Evolutionary conservation across 352 stramenopile genomes (phyloP).

Genomic region (Phytophthora hybrid): DNA sequence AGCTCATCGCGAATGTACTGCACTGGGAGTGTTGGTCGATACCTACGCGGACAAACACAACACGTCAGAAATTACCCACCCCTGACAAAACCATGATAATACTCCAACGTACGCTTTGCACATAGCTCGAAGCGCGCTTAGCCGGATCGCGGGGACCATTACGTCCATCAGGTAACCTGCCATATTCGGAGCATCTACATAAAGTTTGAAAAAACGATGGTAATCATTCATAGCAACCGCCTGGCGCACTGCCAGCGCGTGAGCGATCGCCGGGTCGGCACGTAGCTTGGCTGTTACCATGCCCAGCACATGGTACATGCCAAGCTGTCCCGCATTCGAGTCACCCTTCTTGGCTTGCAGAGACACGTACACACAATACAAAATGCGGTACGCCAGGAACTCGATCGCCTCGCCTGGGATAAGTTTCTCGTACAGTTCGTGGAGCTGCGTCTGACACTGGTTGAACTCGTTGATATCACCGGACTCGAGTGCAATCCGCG

Average conservation of each 20-base stretch:
- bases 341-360: conserved; percentile 89
- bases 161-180: conserved; percentile 91
- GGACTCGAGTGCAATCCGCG: conserved; percentile 95
- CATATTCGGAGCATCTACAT: conserved; percentile 90
- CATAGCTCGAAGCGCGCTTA: conserved; percentile 84
- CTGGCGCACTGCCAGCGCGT: conserved; percentile 83
- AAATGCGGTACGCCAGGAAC: conserved; percentile 90
- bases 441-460: conserved; percentile 92
- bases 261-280: conserved; percentile 59
- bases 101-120: conserved; percentile 86
- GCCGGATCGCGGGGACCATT: conserved; percentile 83
- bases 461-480: conserved; percentile 98
- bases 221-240: conserved; percentile 89
- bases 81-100: background rate
- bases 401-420: conserved; percentile 81
- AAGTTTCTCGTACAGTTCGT: conserved; percentile 87
- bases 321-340: conserved; percentile 85
- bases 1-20: conserved; percentile 81
- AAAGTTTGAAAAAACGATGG: conserved; percentile 91
- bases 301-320: conserved; percentile 85
- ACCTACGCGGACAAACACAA: conserved; percentile 45
- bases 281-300: conserved; percentile 64
- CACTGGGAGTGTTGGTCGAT: conserved; percentile 76
- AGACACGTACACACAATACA: conserved; percentile 92
- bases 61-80: conserved; percentile 25